These are phyloP conservation scores for Curvularia hawaiiensis DNA, from an alignment of 2,329 filamentous ascomycete genomes.

Conservation along the genomic window DNA sequence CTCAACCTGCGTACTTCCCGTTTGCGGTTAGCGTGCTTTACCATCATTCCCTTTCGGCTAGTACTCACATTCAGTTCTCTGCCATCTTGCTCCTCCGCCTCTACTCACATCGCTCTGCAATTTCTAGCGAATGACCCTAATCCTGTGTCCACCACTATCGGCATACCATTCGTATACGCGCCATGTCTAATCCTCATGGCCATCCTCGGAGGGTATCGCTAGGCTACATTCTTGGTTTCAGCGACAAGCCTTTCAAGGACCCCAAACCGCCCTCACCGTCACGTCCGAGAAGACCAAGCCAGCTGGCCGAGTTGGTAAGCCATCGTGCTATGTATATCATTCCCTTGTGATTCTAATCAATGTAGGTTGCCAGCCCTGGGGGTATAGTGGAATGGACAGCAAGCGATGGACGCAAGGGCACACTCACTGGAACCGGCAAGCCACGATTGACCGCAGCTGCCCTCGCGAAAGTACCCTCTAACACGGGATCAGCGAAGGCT, in stretches of 20 bases:
- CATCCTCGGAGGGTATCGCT: constrained; percentile 30
- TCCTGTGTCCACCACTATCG: background rate
- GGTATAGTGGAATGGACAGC: constrained; percentile 40
- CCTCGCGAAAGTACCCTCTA: constrained; percentile 19
- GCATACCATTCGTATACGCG: background rate
- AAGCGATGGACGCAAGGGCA: constrained; percentile 41
- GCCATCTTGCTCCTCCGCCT: background rate
- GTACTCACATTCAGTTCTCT: background rate
- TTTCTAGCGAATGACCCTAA: background rate
- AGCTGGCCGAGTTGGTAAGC: constrained; percentile 23
- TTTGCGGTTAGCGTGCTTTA: background rate
- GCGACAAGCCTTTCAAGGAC: constrained; percentile 38
- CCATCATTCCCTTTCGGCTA: background rate
- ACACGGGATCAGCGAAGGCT: constrained; percentile 10
- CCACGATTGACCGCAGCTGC: constrained; percentile 21
- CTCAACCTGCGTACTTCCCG: background rate
- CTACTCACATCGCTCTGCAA: too few species aligned
- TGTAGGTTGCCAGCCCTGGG: constrained; percentile 30
- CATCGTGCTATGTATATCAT: accelerated
- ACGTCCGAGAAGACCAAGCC: constrained; percentile 8
- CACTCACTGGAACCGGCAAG: constrained; percentile 24
- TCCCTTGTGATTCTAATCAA: constrained; percentile 3
- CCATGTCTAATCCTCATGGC: constrained; percentile 23
- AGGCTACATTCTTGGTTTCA: constrained; percentile 38
- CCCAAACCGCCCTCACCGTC: constrained; percentile 16